These are phyloP conservation scores for Cordyceps cateniannulata DNA, from an alignment of 2,329 filamentous ascomycete species.

Conservation along the genomic window DNA sequence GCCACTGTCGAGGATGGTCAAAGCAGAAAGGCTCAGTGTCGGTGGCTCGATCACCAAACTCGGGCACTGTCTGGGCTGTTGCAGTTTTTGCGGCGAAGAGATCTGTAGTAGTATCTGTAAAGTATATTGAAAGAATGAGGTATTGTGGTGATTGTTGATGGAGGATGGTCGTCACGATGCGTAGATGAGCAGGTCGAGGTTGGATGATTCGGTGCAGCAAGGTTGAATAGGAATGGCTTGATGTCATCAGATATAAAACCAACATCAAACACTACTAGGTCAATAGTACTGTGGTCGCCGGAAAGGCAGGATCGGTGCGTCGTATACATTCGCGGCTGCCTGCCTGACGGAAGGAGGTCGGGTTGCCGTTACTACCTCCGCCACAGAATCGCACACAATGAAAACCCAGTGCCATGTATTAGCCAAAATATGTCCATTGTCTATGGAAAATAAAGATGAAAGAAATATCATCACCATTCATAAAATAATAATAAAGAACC, in stretches of 20 bases:
- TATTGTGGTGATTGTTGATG: not conserved
- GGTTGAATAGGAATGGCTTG: not conserved
- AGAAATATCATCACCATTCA: slow-evolving; percentile 7
- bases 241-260: not conserved
- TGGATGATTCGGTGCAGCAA: not conserved
- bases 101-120: not conserved
- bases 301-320: not conserved
- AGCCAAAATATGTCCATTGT: slow-evolving; percentile 4
- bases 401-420: not conserved
- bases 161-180: not conserved
- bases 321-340: not conserved
- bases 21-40: not conserved
- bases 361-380: not conserved
- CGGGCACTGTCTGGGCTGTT: too few relatives aligned
- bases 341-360: not conserved
- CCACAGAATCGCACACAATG: not conserved
- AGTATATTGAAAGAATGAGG: not conserved
- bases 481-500: slow-evolving; percentile 9
- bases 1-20: too few relatives aligned
- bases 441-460: slow-evolving; percentile 10
- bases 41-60: not conserved
- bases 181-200: not conserved
- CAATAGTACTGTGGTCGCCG: not conserved
- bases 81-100: not conserved
- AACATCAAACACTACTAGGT: not conserved